phyloP scores from a whole-genome alignment of 208 protist species.

The Porcisia deanei region DNA sequence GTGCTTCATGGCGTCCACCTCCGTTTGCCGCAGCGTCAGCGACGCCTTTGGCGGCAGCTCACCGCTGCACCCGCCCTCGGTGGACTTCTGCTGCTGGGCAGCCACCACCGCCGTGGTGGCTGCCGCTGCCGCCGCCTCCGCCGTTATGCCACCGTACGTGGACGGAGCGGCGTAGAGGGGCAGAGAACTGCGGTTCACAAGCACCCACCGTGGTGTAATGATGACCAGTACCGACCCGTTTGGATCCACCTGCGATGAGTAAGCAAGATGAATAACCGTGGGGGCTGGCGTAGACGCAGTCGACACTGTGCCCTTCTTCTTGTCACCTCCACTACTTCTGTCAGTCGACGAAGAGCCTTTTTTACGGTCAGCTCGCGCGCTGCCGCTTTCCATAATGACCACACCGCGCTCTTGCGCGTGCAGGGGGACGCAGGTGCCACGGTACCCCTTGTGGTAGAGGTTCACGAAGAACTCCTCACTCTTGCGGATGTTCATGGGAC shows the following conservation, averaged over 20 bases:
- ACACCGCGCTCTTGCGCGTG: slow-evolving; percentile 81
- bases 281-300: background rate
- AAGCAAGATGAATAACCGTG: slow-evolving; percentile 69
- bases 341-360: slow-evolving; percentile 1
- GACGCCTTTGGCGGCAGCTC: slow-evolving; percentile 3
- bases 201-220: slow-evolving; percentile 83
- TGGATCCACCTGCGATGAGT: slow-evolving; percentile 56
- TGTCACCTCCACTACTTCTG: background rate
- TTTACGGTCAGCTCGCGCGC: background rate
- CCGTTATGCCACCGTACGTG: slow-evolving; percentile 38
- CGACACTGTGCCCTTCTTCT: slow-evolving; percentile 9
- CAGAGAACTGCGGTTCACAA: slow-evolving; percentile 76
- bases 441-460: slow-evolving; percentile 40
- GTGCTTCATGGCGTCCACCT: slow-evolving; percentile 36
- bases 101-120: slow-evolving; percentile 32
- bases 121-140: slow-evolving; percentile 35
- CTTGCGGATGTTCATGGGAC: slow-evolving; percentile 37
- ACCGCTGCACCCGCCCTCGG: slow-evolving; percentile 6
- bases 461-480: slow-evolving; percentile 79
- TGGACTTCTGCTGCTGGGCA: slow-evolving; percentile 25
- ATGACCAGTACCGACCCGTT: slow-evolving; percentile 62
- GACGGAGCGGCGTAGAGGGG: slow-evolving; percentile 65
- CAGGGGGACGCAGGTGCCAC: slow-evolving; percentile 60
- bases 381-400: slow-evolving; percentile 56
- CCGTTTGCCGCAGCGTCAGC: slow-evolving; percentile 22